Evolutionary conservation across 768 basidiomycete species (phyloP).

Genomic region (Postia placenta): DNA sequence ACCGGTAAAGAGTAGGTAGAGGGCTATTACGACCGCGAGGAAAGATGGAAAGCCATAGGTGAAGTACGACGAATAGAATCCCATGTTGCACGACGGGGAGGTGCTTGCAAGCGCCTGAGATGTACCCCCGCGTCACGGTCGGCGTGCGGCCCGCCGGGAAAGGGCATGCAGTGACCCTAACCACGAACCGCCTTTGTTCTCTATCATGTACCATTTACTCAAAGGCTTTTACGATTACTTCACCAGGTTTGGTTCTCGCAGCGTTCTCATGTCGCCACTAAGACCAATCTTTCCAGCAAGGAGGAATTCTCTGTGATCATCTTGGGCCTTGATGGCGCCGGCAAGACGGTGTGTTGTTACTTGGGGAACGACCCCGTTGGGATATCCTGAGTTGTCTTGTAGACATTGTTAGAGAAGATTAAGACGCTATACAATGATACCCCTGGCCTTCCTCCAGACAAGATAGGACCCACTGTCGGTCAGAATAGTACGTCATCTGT

Average conservation of each 20-base stretch:
- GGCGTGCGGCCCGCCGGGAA: neutral
- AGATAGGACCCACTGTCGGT: conserved; percentile 94
- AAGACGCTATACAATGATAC: conserved; percentile 87
- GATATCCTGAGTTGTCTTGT: neutral
- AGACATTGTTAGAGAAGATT: conserved; percentile 90
- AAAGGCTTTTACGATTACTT: conserved; percentile 88
- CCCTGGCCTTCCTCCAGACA: conserved; percentile 85
- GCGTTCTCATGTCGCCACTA: neutral
- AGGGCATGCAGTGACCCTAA: neutral
- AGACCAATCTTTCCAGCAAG: conserved; percentile 40
- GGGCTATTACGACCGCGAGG: conserved; percentile 55
- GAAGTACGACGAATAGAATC: conserved; percentile 43
- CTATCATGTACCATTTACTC: conserved; percentile 85
- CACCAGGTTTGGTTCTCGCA: conserved; percentile 51
- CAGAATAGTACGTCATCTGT: conserved; percentile 78
- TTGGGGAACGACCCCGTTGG: neutral
- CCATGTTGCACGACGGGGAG: conserved; percentile 24
- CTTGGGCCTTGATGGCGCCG: conserved; percentile 87
- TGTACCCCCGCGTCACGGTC: neutral
- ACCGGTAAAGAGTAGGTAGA: conserved; percentile 93
- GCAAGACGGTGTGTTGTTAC: conserved; percentile 64
- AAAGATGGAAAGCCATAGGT: conserved; percentile 66
- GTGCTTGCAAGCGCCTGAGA: too few species aligned
- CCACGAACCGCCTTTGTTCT: too few species aligned
- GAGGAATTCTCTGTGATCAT: conserved; percentile 94